Conservation (phyloP, 768 basidiomycete genomes). For the Cystobasidium ongulense region DNA sequence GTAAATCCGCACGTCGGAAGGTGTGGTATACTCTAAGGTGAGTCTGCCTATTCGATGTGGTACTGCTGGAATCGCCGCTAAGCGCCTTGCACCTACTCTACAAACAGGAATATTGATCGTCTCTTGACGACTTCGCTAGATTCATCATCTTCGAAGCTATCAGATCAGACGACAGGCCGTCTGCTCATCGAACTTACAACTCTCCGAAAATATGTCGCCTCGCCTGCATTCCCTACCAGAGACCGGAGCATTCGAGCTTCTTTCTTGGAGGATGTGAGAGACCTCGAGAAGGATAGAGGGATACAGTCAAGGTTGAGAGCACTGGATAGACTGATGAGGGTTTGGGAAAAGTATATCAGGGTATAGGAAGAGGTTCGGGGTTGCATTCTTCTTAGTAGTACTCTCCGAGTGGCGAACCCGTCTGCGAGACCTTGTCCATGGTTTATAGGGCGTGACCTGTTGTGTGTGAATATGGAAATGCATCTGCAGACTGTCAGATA, state of each 20-base stretch:
- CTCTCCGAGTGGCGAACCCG: not conserved
- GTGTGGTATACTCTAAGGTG: constrained; percentile 64
- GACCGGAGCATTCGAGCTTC: constrained; percentile 55
- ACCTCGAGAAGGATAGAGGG: constrained; percentile 43
- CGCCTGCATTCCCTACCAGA: constrained; percentile 49
- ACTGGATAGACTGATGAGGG: not conserved
- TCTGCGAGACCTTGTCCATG: too few relatives aligned
- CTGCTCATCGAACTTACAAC: constrained; percentile 63
- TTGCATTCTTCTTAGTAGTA: not conserved
- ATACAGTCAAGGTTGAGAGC: not conserved
- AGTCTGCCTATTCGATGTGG: constrained; percentile 19
- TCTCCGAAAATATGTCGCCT: constrained; percentile 61
- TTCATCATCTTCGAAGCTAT: constrained; percentile 32
- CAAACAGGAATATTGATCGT: constrained; percentile 58
- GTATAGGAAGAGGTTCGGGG: not conserved
- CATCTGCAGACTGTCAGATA: too few relatives aligned
- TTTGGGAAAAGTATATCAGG: constrained; percentile 9
- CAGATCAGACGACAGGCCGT: constrained; percentile 58
- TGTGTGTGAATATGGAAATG: too few relatives aligned
- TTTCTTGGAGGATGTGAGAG: constrained; percentile 74
- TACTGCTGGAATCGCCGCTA: not conserved
- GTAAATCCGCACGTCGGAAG: constrained; percentile 56
- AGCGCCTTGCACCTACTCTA: not conserved
- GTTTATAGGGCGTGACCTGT: too few relatives aligned
- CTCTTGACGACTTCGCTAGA: constrained; percentile 54